These are phyloP conservation scores for Skeletonema menzelii DNA, from an alignment of 108 stramenopile species.

Conservation along the genomic window DNA sequence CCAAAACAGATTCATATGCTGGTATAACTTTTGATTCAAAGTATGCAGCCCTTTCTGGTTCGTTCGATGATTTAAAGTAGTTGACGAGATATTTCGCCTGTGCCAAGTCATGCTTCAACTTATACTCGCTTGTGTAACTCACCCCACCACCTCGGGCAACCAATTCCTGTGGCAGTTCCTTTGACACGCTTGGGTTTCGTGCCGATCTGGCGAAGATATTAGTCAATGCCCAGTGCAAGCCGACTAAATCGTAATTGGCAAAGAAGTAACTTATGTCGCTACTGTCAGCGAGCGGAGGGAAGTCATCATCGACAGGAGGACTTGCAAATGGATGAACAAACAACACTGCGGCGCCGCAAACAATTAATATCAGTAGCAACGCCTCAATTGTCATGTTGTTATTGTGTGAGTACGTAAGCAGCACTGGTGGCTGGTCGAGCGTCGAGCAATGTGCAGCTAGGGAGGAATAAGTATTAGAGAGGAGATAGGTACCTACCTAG, in stretches of 20 bases:
- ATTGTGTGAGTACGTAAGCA: too few species aligned
- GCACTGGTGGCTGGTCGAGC: too few species aligned
- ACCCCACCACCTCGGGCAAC: slow-evolving; percentile 59
- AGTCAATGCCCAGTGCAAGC: slow-evolving; percentile 55
- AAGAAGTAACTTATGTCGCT: slow-evolving; percentile 57
- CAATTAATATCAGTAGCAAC: background rate
- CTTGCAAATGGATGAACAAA: background rate
- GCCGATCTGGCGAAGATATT: slow-evolving; percentile 45
- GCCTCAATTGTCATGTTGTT: background rate
- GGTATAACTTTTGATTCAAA: slow-evolving; percentile 46
- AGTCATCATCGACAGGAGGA: slow-evolving; percentile 31
- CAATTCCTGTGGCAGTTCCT: slow-evolving; percentile 33
- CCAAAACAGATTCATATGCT: slow-evolving; percentile 46
- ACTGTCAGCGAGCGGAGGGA: slow-evolving; percentile 49
- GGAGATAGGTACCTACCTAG: too few species aligned
- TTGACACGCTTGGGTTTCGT: slow-evolving; percentile 36
- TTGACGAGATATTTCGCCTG: slow-evolving; percentile 57
- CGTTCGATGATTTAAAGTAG: slow-evolving; percentile 10
- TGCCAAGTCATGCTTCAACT: slow-evolving; percentile 54
- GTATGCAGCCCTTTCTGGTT: slow-evolving; percentile 36
- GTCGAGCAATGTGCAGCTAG: too few species aligned
- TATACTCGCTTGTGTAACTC: slow-evolving; percentile 64
- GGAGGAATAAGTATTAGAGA: too few species aligned
- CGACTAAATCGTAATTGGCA: slow-evolving; percentile 59
- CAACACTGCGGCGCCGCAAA: background rate